Evolutionary conservation across 495 filamentous ascomycete species (phyloP).

Genomic region (Patellaria atrata): DNA sequence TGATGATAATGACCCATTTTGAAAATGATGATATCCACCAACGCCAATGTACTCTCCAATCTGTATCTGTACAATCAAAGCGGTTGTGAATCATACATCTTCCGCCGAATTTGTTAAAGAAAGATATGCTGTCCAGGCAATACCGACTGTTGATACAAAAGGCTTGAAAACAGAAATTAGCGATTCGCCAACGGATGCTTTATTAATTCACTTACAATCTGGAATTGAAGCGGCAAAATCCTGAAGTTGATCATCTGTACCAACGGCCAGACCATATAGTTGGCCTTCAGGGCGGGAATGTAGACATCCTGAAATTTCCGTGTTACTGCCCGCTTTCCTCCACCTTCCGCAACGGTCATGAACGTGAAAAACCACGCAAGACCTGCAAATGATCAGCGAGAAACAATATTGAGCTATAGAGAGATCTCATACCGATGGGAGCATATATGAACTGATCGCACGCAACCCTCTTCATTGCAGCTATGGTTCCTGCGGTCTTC

Average conservation of each 20-base stretch:
- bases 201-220: constrained; percentile 56
- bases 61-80: not conserved
- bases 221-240: constrained; percentile 86
- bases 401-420: not conserved
- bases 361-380: constrained; percentile 83
- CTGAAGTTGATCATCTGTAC: constrained; percentile 97
- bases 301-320: constrained; percentile 91
- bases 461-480: constrained; percentile 76
- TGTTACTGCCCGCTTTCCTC: constrained; percentile 61
- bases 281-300: constrained; percentile 84
- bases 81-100: constrained; percentile 28
- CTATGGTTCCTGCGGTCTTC: constrained; percentile 54
- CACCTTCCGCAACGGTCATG: constrained; percentile 94
- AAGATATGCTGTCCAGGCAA: constrained; percentile 98
- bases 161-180: constrained; percentile 40
- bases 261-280: constrained; percentile 88
- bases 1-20: no score
- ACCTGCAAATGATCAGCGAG: constrained; percentile 31
- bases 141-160: constrained; percentile 91
- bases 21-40: no score
- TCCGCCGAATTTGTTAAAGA: constrained; percentile 86
- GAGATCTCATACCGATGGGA: constrained; percentile 52
- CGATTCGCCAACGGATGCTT: not conserved
- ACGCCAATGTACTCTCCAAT: not conserved
- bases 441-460: constrained; percentile 95